These are phyloP conservation scores for Entomortierella lignicola DNA, from an alignment of 192 early-diverging fungal genomes.

Conservation along the genomic window DNA sequence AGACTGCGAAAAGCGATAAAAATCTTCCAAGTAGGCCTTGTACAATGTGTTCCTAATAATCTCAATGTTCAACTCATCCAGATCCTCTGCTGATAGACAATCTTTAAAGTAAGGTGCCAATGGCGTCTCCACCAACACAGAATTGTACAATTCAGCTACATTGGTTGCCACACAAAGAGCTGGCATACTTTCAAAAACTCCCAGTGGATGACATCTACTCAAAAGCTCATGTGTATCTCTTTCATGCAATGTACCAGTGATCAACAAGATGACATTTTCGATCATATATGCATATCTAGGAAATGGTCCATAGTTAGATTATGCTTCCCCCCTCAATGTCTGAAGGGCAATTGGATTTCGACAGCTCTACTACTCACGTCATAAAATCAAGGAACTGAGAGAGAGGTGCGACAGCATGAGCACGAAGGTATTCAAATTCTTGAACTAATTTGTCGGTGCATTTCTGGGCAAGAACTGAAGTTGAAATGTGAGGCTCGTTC, in stretches of 20 bases:
- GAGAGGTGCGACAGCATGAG: constrained; percentile 85
- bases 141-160: constrained; percentile 94
- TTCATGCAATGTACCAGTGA: constrained; percentile 98
- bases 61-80: constrained; percentile 99
- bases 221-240: constrained; percentile 97
- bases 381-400: constrained; percentile 96
- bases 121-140: constrained; percentile 96
- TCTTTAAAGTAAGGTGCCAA: constrained; percentile 97
- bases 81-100: constrained; percentile 94
- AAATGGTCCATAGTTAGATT: neutral
- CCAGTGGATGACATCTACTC: constrained; percentile 97
- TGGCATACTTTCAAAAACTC: constrained; percentile 98
- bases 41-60: constrained; percentile 99
- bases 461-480: constrained; percentile 91
- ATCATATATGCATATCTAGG: constrained; percentile 98
- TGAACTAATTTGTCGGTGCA: constrained; percentile 89
- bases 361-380: constrained; percentile 62
- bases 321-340: neutral
- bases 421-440: constrained; percentile 93
- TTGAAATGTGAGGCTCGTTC: constrained; percentile 96
- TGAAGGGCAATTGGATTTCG: too few species aligned
- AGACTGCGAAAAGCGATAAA: constrained; percentile 80
- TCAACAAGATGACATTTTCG: constrained; percentile 98
- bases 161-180: constrained; percentile 98
- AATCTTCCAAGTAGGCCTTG: constrained; percentile 99